Evolutionary conservation across 345 rosid genomes (phyloP), one percentile per base, ranked within the genome.

Genomic region (thale cress (Arabidopsis thaliana)): DNA sequence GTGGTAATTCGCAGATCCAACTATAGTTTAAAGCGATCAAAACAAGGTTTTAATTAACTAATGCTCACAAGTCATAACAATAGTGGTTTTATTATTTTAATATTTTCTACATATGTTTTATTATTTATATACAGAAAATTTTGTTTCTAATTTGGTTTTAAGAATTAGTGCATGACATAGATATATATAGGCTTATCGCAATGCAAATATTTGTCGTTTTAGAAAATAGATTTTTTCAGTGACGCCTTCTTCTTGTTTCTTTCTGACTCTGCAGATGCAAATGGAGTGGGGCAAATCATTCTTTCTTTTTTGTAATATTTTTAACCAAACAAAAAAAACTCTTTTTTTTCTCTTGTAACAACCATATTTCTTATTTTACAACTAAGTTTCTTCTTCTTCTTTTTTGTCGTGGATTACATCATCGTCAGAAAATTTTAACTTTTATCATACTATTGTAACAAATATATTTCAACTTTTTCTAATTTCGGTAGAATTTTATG

Each of bases 251-350:
- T 30, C 32, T n/a, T 5, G 3, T 40, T 37, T 62, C 42, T 12
- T 30, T 46, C 9, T 5, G 3, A 23, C n/a, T 25, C 7, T 37
- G 11, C 34, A 61, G n/a, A 41, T 73, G 25, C 60, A 11, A 38
- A 37, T 60, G 42, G 10, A 72, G 11, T 41, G 62, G 62, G 62
- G 44, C 51, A 0, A 72, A 59, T 16, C 36, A 25, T 25, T 25
- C 0, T 32, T 6, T 9, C 3, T 38, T 16, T 38, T 62, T 41
- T 10, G 6, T 60, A 24, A 6, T 22, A 23, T 12, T 40, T 14
- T 4, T 25, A 12, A 22, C 4, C 3, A 20, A 59, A 12, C 4
- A 11, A 11, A 40, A 10, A 1, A 9, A 40, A 28, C 32, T 28
- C 0, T 28, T 28, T 28, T 3, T 28, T 28, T 28, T 16, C 20